Conservation (phyloP, 2,329 filamentous ascomycete species). For the Sphaerulina vaccinii region DNA sequence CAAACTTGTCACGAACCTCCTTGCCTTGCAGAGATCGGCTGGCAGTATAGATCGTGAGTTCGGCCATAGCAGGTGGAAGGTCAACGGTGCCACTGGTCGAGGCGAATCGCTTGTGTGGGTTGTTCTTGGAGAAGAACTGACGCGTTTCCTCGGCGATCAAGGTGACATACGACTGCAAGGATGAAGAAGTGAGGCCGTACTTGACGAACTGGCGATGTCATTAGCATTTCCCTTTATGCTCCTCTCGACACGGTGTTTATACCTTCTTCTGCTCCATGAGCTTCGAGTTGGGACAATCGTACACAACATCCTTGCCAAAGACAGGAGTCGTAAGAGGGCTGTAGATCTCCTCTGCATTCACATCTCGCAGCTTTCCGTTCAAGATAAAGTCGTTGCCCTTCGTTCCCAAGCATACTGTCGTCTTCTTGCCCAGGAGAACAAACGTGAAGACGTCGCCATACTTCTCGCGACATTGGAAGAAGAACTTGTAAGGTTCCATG, state of each 20-base stretch:
- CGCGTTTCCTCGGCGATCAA: constrained; percentile 74
- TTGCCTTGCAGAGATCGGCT: constrained; percentile 81
- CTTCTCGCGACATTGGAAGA: constrained; percentile 70
- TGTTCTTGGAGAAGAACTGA: constrained; percentile 67
- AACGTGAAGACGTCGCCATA: constrained; percentile 91
- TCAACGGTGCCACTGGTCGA: constrained; percentile 60
- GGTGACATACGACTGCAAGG: constrained; percentile 73
- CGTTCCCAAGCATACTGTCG: constrained; percentile 78
- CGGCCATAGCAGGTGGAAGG: constrained; percentile 72
- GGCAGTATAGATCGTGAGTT: constrained; percentile 87
- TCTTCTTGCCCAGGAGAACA: constrained; percentile 82
- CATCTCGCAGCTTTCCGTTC: constrained; percentile 85
- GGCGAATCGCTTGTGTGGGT: constrained; percentile 43
- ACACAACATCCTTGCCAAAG: constrained; percentile 84
- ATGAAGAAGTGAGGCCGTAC: constrained; percentile 71
- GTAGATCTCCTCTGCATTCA: constrained; percentile 89
- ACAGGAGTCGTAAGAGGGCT: constrained; percentile 68
- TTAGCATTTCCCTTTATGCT: background rate
- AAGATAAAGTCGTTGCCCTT: constrained; percentile 88
- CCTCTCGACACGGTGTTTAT: constrained; percentile 35
- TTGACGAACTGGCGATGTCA: constrained; percentile 66
- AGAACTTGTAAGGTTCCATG: constrained; percentile 90
- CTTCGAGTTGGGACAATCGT: constrained; percentile 87
- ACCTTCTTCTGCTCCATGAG: constrained; percentile 93
- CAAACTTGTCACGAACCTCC: constrained; percentile 76